phyloP scores from a whole-genome alignment of 2,329 filamentous ascomycete genomes.

The Pseudocercospora crystallina region DNA sequence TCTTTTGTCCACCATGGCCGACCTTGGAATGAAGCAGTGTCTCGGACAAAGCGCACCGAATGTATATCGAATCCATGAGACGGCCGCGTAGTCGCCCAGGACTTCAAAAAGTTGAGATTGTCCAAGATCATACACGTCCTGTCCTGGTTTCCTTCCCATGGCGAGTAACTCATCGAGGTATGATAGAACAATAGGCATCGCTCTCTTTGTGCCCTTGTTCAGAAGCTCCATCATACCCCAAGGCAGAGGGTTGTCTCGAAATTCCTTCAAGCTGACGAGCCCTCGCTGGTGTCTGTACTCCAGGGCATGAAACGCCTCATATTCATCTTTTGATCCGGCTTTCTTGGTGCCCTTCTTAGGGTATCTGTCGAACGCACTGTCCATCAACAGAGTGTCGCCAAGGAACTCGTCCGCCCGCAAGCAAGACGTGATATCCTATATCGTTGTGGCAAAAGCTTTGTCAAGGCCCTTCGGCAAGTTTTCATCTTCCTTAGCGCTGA shows the following conservation, averaged over 20 bases:
- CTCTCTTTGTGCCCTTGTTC: neutral
- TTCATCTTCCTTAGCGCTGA: too few species aligned
- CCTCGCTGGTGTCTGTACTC: too few species aligned
- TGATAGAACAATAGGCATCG: neutral
- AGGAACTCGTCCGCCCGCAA: too few species aligned
- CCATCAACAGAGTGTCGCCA: too few species aligned
- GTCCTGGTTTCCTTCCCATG: neutral
- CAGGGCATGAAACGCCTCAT: too few species aligned
- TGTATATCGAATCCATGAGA: neutral
- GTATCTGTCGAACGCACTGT: too few species aligned
- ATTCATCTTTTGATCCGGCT: too few species aligned
- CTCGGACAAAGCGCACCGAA: neutral
- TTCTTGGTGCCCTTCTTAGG: too few species aligned
- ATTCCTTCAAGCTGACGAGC: too few species aligned
- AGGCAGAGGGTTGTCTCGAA: neutral
- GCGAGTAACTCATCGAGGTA: neutral
- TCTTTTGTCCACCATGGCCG: neutral
- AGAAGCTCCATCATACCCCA: neutral
- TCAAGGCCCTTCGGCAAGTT: too few species aligned
- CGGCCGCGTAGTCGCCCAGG: neutral
- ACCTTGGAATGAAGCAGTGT: neutral
- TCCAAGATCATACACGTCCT: neutral
- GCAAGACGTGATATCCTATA: too few species aligned
- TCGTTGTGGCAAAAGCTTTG: too few species aligned
- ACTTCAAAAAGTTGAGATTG: neutral